Evolutionary conservation across 139 green algal species (phyloP).

Genomic region (Chlamydomonas applanata): DNA sequence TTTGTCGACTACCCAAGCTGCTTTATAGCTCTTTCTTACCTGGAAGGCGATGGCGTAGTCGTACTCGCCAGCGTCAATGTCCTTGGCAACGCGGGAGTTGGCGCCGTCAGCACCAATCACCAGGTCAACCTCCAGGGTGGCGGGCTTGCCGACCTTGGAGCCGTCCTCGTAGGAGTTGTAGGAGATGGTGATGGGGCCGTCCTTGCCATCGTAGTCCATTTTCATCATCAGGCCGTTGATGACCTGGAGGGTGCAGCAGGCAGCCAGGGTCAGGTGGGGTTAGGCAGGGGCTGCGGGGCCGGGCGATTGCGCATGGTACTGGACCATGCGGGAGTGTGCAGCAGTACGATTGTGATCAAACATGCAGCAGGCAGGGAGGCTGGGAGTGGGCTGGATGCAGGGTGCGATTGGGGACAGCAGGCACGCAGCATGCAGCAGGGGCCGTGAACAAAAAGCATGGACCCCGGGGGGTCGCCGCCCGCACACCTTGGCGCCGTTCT

Average conservation of each 20-base stretch:
- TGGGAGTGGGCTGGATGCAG: too few species aligned
- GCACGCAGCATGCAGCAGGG: too few species aligned
- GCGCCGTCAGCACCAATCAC: constrained; percentile 97
- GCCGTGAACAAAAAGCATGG: too few species aligned
- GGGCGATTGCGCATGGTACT: too few species aligned
- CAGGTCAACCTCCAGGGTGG: constrained; percentile 90
- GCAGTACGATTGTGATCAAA: neutral
- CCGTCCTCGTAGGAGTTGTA: constrained; percentile 92
- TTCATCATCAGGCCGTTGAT: constrained; percentile 96
- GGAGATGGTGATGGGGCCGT: constrained; percentile 86
- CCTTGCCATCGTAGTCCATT: constrained; percentile 64
- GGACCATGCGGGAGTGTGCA: too few species aligned
- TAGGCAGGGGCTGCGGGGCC: too few species aligned
- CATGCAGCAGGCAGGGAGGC: neutral
- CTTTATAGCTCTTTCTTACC: constrained; percentile 17
- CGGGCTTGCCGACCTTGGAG: constrained; percentile 80
- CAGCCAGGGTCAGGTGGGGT: too few species aligned
- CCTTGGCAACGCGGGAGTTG: constrained; percentile 97
- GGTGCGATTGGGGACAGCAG: too few species aligned
- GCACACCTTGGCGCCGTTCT: constrained; percentile 73
- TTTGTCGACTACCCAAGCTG: too few species aligned
- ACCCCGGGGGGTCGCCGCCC: too few species aligned
- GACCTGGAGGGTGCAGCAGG: constrained; percentile 33
- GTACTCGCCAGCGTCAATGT: constrained; percentile 97
- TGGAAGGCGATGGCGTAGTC: constrained; percentile 99